A percentile compares a stretch with the other conserved stretches of the same genome.
These are phyloP conservation scores for Viola pubescens DNA, from an alignment of 441 rosid genomes.

Conservation along the genomic window DNA sequence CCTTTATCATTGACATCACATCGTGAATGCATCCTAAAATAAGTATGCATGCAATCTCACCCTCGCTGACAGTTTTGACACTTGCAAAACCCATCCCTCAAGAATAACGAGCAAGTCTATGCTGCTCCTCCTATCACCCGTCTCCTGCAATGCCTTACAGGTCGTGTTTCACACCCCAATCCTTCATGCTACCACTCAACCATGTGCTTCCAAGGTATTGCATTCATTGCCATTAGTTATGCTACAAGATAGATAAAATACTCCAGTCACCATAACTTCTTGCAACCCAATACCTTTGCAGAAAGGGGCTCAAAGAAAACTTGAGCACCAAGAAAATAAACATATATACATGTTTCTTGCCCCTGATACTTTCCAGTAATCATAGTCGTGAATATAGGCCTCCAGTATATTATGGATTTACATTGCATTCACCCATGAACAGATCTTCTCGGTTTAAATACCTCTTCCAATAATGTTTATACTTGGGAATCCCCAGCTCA, in stretches of 20 bases:
- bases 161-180: conserved; percentile 2
- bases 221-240: conserved; percentile 18
- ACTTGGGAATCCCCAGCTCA: conserved; percentile 80
- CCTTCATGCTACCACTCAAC: conserved; percentile 8
- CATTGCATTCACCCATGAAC: conserved; percentile 72
- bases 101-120: conserved; percentile 1
- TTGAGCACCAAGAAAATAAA: conserved; percentile 22
- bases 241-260: conserved; percentile 11
- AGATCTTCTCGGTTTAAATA: conserved; percentile 56
- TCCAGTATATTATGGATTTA: conserved; percentile 40
- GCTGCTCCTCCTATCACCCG: conserved; percentile 19
- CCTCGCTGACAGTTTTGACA: too few species aligned
- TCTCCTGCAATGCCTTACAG: conserved; percentile 4
- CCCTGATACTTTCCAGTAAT: conserved; percentile 17
- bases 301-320: conserved; percentile 20
- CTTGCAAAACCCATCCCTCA: too few species aligned
- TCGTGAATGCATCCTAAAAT: conserved; percentile 11
- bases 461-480: conserved; percentile 71
- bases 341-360: conserved; percentile 17
- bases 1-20: conserved; percentile 36
- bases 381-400: conserved; percentile 13
- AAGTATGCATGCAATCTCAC: conserved; percentile 13
- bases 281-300: conserved; percentile 13
- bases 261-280: conserved; percentile 11
- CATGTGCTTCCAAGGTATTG: conserved; percentile 11